Conservation (phyloP, 139 green algal genomes). For the Pleodorina starrii region DNA sequence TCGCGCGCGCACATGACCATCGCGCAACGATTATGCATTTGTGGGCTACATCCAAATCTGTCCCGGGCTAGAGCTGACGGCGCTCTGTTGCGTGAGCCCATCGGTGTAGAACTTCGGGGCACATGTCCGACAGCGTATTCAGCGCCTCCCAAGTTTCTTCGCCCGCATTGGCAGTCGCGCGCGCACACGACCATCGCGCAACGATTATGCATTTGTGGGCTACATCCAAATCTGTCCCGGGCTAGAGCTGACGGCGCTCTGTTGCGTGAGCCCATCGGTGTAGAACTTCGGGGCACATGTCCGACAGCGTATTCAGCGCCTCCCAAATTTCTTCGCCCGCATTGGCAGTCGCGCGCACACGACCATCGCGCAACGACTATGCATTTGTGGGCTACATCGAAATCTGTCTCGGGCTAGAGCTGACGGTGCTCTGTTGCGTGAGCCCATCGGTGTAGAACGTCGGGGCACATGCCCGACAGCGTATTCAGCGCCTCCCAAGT, state of each 20-base stretch:
- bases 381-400: neutral
- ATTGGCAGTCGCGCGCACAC: slow-evolving; percentile 11
- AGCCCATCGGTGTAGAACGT: slow-evolving; percentile 30
- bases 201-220: neutral
- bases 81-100: neutral
- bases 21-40: neutral
- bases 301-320: too few relatives aligned
- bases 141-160: too few relatives aligned
- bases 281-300: slow-evolving; percentile 8
- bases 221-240: neutral
- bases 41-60: neutral
- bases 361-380: neutral
- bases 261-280: neutral
- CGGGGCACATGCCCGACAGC: neutral
- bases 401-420: slow-evolving; percentile 8
- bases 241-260: slow-evolving; percentile 33
- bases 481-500: too few relatives aligned
- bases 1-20: slow-evolving; percentile 6
- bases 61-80: slow-evolving; percentile 30
- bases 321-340: neutral
- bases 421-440: neutral
- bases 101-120: slow-evolving; percentile 23
- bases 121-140: too few relatives aligned
- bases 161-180: slow-evolving; percentile 22
- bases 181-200: slow-evolving; percentile 2